Conservation (phyloP, 306 rosid species). For the Psophocarpus tetragonolobus region DNA sequence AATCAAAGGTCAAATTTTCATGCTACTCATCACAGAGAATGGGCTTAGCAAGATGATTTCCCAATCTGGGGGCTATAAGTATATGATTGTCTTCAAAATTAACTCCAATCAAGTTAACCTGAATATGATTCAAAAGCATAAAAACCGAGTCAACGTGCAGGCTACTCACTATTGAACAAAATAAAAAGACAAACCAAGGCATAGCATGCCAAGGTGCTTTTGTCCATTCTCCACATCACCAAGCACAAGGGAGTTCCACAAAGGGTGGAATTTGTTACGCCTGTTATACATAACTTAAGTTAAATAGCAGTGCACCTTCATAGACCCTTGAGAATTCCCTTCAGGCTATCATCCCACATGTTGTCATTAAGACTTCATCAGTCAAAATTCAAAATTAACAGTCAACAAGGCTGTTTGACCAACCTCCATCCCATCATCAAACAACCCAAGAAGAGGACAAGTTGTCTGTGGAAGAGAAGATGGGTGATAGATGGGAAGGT, state of each 20-base stretch:
- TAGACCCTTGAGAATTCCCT: too few relatives aligned
- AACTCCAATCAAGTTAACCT: slow-evolving; percentile 92
- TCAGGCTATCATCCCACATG: too few relatives aligned
- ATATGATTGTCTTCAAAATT: slow-evolving; percentile 85
- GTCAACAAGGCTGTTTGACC: not conserved
- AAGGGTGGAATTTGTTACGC: slow-evolving; percentile 50
- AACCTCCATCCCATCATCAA: not conserved
- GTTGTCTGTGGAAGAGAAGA: not conserved
- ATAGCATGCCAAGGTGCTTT: too few relatives aligned
- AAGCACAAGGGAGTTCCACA: slow-evolving; percentile 48
- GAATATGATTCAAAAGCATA: slow-evolving; percentile 2
- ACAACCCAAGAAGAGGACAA: not conserved
- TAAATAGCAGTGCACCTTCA: slow-evolving; percentile 49
- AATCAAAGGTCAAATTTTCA: slow-evolving; percentile 75
- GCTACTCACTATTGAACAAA: not conserved
- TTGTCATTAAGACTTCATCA: slow-evolving; percentile 66
- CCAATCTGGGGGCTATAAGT: too few relatives aligned
- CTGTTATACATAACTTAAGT: slow-evolving; percentile 49
- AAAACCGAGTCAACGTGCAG: slow-evolving; percentile 4
- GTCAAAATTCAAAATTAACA: slow-evolving; percentile 29
- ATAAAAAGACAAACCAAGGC: not conserved
- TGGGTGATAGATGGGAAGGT: not conserved
- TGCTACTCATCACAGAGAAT: slow-evolving; percentile 96
- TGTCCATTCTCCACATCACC: slow-evolving; percentile 53
- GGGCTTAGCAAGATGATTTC: slow-evolving; percentile 92